These are phyloP conservation scores for Tricholoma hemisulphureum DNA, from an alignment of 768 basidiomycete species.

Conservation along the genomic window DNA sequence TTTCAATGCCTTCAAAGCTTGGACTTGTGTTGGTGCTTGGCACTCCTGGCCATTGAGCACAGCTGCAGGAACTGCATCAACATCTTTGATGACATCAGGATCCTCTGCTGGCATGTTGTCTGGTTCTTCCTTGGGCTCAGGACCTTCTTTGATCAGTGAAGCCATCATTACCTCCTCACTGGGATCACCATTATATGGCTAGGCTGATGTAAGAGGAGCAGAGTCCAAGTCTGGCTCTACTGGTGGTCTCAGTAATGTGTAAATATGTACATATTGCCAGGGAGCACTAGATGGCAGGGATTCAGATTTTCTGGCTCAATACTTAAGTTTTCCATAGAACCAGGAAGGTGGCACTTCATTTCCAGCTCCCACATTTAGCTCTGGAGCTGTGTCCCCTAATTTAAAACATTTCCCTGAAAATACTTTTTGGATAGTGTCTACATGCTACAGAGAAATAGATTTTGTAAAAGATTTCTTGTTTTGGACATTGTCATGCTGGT, in stretches of 20 bases:
- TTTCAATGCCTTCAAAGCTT: neutral
- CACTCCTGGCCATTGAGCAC: neutral
- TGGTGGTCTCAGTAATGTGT: neutral
- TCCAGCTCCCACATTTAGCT: neutral
- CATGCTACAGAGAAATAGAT: too few relatives aligned
- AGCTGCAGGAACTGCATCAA: neutral
- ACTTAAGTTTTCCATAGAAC: conserved; percentile 15
- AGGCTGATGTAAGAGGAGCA: neutral
- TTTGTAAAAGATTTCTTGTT: too few relatives aligned
- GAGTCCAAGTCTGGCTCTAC: neutral
- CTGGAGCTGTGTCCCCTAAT: neutral
- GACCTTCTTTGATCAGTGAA: neutral
- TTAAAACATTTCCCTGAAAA: too few relatives aligned
- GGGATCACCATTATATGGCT: neutral
- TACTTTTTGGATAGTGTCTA: too few relatives aligned
- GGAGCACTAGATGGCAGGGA: conserved; percentile 30
- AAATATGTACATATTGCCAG: conserved; percentile 11
- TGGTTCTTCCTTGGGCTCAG: neutral
- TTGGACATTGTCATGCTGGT: too few relatives aligned
- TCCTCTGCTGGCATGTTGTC: neutral
- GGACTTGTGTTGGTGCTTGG: neutral
- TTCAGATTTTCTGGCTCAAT: conserved; percentile 40
- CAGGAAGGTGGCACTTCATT: neutral
- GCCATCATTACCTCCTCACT: neutral
- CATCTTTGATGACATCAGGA: neutral